These are phyloP conservation scores for Gryganskiella cystojenkinii DNA, from an alignment of 192 early-diverging fungal species.

Conservation along the genomic window DNA sequence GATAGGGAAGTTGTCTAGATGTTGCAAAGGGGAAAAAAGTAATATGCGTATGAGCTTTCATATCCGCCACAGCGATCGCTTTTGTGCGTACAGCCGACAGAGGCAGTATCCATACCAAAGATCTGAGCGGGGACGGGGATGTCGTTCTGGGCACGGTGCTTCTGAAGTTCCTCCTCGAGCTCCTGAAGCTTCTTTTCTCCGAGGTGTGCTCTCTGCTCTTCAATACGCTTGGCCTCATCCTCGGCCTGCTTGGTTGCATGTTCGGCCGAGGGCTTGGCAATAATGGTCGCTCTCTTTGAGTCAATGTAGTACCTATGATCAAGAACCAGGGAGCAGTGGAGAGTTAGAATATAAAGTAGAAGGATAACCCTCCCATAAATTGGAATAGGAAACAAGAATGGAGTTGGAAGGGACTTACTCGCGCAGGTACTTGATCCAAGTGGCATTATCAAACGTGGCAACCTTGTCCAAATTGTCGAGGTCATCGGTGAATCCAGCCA, in stretches of 20 bases:
- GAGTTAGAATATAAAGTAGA: not conserved
- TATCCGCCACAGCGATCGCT: no score
- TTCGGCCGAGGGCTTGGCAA: slow-evolving; percentile 65
- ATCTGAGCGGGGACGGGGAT: slow-evolving; percentile 63
- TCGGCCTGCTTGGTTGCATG: slow-evolving; percentile 59
- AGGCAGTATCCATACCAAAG: slow-evolving; percentile 31
- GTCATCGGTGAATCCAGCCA: slow-evolving; percentile 56
- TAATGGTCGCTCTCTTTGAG: slow-evolving; percentile 55
- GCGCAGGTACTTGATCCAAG: slow-evolving; percentile 60
- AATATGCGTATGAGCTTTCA: no score
- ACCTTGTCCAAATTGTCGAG: slow-evolving; percentile 56
- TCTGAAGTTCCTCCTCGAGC: slow-evolving; percentile 57
- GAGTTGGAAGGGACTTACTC: slow-evolving; percentile 44
- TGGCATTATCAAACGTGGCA: slow-evolving; percentile 49
- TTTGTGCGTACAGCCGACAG: no score
- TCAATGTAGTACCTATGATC: slow-evolving; percentile 57
- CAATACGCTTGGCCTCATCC: slow-evolving; percentile 62
- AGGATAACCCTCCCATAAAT: no score
- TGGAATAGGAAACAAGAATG: no score
- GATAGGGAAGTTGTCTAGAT: slow-evolving; percentile 59
- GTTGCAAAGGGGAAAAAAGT: not conserved
- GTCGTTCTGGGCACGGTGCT: slow-evolving; percentile 62
- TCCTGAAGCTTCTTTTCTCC: slow-evolving; percentile 59
- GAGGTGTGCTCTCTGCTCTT: slow-evolving; percentile 57
- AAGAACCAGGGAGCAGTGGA: not conserved